phyloP scores from a whole-genome alignment of 306 rosid genomes.

The Adenanthera pavonina region DNA sequence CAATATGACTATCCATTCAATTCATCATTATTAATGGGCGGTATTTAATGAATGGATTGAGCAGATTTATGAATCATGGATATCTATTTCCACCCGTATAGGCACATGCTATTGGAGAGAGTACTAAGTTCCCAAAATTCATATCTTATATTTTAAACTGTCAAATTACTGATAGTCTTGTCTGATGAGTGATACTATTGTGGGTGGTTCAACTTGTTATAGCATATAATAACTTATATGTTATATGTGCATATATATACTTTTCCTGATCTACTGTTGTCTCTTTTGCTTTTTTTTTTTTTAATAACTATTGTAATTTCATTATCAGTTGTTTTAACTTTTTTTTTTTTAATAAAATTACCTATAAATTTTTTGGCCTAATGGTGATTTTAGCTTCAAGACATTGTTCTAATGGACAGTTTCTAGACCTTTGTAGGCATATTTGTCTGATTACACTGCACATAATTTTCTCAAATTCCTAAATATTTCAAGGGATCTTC shows the following conservation, averaged over 20 bases:
- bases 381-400: slow-evolving; percentile 31
- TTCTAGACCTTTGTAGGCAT: slow-evolving; percentile 45
- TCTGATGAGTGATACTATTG: not conserved
- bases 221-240: not conserved
- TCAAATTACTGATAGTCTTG: slow-evolving; percentile 20
- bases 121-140: slow-evolving; percentile 1
- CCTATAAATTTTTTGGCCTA: slow-evolving; percentile 9
- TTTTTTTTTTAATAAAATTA: not conserved
- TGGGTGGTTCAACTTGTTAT: slow-evolving; percentile 2
- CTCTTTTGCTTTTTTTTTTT: not conserved
- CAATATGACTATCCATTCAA: not conserved
- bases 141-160: not conserved
- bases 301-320: not conserved
- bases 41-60: not conserved
- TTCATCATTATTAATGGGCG: not conserved
- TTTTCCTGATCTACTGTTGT: slow-evolving; percentile 10
- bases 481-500: slow-evolving; percentile 98
- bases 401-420: slow-evolving; percentile 43
- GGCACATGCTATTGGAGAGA: slow-evolving; percentile 6
- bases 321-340: not conserved
- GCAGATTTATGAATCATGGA: not conserved
- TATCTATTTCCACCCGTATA: not conserved
- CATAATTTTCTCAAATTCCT: slow-evolving; percentile 84
- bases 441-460: slow-evolving; percentile 47
- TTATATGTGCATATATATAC: not conserved